These are phyloP conservation scores for Camelina sativa DNA, from an alignment of 345 rosid species.

Conservation along the genomic window DNA sequence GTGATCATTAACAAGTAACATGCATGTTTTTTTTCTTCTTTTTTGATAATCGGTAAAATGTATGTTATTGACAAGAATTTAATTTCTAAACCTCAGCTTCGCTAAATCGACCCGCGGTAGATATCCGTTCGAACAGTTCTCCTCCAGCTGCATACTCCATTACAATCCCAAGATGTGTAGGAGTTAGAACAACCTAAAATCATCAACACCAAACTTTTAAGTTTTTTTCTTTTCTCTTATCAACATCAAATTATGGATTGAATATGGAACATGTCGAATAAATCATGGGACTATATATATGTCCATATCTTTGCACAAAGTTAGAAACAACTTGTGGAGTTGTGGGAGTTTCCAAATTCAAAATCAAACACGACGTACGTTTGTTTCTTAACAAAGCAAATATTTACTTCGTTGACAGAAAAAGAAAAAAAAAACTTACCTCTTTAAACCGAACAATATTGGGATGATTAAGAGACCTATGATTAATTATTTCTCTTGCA, in stretches of 20 bases:
- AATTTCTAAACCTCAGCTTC: conserved; percentile 60
- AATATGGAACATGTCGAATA: conserved; percentile 6
- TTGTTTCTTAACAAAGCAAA: neutral
- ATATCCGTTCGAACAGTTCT: conserved; percentile 64
- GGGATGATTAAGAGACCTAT: conserved; percentile 76
- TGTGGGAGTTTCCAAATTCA: neutral
- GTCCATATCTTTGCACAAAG: neutral
- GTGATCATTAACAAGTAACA: too few relatives aligned
- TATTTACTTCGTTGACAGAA: neutral
- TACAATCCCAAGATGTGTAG: conserved; percentile 75
- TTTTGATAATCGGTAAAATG: neutral
- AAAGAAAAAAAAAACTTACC: conserved; percentile 34
- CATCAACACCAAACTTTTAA: neutral
- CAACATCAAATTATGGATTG: neutral
- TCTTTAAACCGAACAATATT: conserved; percentile 74
- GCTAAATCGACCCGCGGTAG: conserved; percentile 63
- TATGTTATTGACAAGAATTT: neutral
- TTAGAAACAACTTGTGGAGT: neutral
- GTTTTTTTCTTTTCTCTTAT: neutral
- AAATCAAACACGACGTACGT: conserved; percentile 11
- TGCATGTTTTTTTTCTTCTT: too few relatives aligned
- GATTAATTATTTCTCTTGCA: conserved; percentile 75
- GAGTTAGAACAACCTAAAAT: conserved; percentile 62
- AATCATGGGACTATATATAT: neutral
- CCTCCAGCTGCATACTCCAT: conserved; percentile 88